Percentiles rank a stretch among this genome's conserved stretches.
phyloP scores from a whole-genome alignment of 306 rosid species.

The Cicer arietinum region DNA sequence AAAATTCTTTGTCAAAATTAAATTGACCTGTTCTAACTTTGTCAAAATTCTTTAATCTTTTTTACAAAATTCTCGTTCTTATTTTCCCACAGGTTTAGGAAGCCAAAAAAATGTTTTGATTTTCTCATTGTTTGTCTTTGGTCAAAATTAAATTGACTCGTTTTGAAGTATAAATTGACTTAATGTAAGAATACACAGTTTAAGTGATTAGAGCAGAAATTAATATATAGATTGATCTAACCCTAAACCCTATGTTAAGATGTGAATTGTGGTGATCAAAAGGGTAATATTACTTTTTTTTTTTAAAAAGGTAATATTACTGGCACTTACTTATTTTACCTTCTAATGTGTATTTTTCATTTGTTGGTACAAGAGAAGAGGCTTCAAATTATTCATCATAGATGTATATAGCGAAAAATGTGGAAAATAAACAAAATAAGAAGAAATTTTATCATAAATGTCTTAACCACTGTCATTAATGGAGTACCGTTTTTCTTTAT shows the following conservation, averaged over 20 bases:
- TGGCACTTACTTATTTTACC: background rate
- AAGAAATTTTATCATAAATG: conserved; percentile 3
- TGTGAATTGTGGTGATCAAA: background rate
- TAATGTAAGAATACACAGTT: background rate
- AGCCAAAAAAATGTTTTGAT: conserved; percentile 3
- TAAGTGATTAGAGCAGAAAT: background rate
- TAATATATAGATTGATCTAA: background rate
- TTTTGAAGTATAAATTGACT: background rate
- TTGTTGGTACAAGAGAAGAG: background rate
- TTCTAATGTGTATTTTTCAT: background rate
- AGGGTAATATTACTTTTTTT: background rate
- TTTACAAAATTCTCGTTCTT: background rate
- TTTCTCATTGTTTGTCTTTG: conserved; percentile 2
- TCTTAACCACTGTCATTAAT: background rate
- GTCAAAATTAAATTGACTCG: conserved; percentile 10
- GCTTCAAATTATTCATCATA: background rate
- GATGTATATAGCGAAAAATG: background rate
- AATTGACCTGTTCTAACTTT: background rate
- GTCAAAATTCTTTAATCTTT: background rate
- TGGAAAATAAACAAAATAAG: background rate
- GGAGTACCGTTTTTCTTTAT: background rate
- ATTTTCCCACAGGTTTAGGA: background rate
- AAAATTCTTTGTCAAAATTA: too few relatives aligned
- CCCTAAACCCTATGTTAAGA: too few relatives aligned
- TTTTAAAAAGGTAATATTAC: background rate